Base-by-base conservation (phyloP, 2,329 filamentous ascomycete genomes). In the Ophiosphaerella korrae region DNA sequence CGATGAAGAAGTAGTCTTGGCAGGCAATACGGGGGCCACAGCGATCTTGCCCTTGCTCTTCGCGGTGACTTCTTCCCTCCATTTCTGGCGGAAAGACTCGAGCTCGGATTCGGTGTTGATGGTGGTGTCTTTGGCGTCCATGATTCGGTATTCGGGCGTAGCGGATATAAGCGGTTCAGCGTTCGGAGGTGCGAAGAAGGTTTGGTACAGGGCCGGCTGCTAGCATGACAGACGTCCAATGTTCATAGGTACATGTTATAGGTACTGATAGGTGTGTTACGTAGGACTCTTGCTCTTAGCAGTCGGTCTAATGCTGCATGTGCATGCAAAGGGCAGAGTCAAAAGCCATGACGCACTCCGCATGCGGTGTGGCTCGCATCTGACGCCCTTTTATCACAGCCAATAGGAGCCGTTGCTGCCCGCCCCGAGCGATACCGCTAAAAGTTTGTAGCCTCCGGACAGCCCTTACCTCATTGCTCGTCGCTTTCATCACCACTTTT, bases 71-170 rank as follows among this genome's bases (percentile, higher is more conserved):
- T 97, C 92, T 62, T 90, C 88, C 52, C 85, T 85, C 92, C 92
- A 97, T 80, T 91, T 83, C 67, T 85, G 83, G 59, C 93, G 87
- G 76, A 97, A 97, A 39, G 84, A 87, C 74, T 96, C 90, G 53
- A 97, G 84, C 73, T 96, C 92, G 43, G 87, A 76, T 62, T 79
- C 78, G 41, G 77, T 75, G 54, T 56, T 64, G 57, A 64, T 68
- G 43, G 55, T 51, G 24, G 58, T 39, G 51, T 58, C 47, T 21
- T 58, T 49, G 21, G 55, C 52, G 44, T 60, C 52, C 58, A 64
- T 60, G 49, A 55, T 42, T 36, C 42, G 32, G 34, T 52, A 33
- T 49, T 32, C 48, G 16, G 49, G 44, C 43, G 57, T 53, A 50
- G 62, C 61, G 66, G 63, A 57, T 58, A 56, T 66, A 58, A 45